Conservation (phyloP, 2,329 filamentous ascomycete species). For the Cladophialophora exuberans region DNA sequence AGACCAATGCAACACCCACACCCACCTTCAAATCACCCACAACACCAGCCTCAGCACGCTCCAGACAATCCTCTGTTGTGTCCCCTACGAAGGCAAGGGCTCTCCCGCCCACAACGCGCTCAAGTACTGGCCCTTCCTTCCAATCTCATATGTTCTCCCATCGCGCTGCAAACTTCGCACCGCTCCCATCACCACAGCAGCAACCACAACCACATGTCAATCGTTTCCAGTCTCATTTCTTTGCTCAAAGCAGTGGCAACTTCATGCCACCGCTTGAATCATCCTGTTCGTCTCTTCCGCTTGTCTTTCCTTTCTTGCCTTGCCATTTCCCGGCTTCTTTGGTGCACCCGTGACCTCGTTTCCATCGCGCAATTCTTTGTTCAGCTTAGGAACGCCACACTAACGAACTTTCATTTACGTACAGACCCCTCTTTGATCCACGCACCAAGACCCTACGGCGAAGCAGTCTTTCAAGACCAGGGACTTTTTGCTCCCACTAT, state of each 20-base stretch:
- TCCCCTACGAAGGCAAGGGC: conserved; percentile 24
- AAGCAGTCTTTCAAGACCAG: conserved; percentile 17
- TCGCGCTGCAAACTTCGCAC: neutral
- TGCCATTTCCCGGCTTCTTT: conserved; percentile 21
- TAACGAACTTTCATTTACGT: conserved; percentile 13
- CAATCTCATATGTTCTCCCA: conserved; percentile 13
- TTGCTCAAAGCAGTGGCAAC: conserved; percentile 58
- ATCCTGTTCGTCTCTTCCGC: conserved; percentile 55
- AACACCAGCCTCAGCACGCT: conserved; percentile 40
- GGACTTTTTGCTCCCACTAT: conserved; percentile 39
- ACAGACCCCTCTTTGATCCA: conserved; percentile 32
- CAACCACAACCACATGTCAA: conserved; percentile 7
- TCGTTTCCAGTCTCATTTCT: conserved; percentile 48
- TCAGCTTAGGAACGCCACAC: conserved; percentile 6
- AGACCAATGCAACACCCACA: conserved; percentile 18
- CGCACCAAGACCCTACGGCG: conserved; percentile 20
- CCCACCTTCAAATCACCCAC: conserved; percentile 41
- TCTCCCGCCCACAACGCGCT: conserved; percentile 6
- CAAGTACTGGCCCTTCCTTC: neutral
- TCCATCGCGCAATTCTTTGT: neutral
- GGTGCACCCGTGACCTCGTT: neutral
- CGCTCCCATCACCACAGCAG: conserved; percentile 3
- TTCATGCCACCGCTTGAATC: conserved; percentile 57
- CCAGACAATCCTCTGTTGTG: conserved; percentile 33
- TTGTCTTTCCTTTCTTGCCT: conserved; percentile 29